Evolutionary conservation across 495 filamentous ascomycete genomes (phyloP).

Genomic region (Chaetomidium leptoderma): DNA sequence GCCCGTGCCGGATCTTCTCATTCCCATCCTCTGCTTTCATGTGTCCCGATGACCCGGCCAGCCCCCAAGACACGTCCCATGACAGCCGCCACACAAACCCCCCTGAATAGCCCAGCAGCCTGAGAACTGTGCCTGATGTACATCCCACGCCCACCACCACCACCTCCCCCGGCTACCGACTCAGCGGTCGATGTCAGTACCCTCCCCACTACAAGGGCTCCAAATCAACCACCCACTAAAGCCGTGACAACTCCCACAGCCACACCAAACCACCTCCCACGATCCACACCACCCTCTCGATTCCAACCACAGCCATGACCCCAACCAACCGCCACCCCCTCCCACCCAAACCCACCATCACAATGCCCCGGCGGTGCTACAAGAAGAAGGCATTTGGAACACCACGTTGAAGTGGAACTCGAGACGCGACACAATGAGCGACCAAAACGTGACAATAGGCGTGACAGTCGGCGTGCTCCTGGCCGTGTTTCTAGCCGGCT

Average conservation of each 20-base stretch:
- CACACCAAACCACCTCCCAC: background rate
- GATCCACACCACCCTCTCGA: background rate
- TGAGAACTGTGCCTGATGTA: slow-evolving; percentile 2
- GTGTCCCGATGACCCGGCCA: background rate
- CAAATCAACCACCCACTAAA: no score
- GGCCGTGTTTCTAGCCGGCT: slow-evolving; percentile 29
- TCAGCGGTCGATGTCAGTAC: background rate
- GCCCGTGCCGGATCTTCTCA: background rate
- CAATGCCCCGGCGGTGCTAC: no score
- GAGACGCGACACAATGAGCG: slow-evolving; percentile 9
- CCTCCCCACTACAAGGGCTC: no score
- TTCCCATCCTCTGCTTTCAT: background rate
- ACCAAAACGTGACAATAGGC: slow-evolving; percentile 34
- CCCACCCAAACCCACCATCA: background rate
- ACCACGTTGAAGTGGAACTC: background rate
- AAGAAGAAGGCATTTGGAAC: no score
- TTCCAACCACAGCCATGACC: background rate
- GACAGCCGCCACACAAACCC: background rate
- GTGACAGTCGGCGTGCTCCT: slow-evolving; percentile 35
- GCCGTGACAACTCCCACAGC: background rate
- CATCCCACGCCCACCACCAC: background rate
- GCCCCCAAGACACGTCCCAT: background rate
- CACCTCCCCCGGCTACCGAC: background rate
- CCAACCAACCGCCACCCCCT: background rate
- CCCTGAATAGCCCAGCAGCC: background rate